These are phyloP conservation scores for Heimioporus sp. DNA, from an alignment of 768 basidiomycete species.

Conservation along the genomic window DNA sequence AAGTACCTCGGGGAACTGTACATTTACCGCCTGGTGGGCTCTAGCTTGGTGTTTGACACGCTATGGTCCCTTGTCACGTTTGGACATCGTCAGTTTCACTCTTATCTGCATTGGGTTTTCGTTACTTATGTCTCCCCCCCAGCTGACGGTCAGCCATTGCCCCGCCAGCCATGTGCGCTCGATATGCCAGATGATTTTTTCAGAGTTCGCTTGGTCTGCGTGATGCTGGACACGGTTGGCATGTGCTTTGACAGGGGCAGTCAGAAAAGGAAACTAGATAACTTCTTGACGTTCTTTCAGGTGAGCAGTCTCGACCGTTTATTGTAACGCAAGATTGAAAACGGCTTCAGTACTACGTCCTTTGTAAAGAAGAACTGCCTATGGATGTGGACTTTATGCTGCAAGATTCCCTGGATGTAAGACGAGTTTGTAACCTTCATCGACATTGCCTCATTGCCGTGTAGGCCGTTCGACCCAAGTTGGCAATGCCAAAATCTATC, in stretches of 20 bases:
- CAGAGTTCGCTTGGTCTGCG: slow-evolving; percentile 87
- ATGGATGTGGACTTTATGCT: slow-evolving; percentile 99
- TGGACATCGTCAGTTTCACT: slow-evolving; percentile 77
- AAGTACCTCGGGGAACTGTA: slow-evolving; percentile 98
- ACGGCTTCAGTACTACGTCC: slow-evolving; percentile 65
- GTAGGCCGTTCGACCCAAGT: slow-evolving; percentile 85
- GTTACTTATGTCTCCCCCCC: slow-evolving; percentile 13
- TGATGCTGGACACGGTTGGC: slow-evolving; percentile 91
- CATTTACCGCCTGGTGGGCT: slow-evolving; percentile 90
- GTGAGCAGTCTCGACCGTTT: slow-evolving; percentile 37
- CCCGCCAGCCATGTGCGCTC: slow-evolving; percentile 66
- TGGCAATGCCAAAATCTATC: slow-evolving; percentile 64
- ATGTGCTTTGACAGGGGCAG: slow-evolving; percentile 97
- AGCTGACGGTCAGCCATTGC: slow-evolving; percentile 91
- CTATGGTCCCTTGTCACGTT: slow-evolving; percentile 95
- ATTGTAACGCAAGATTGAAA: slow-evolving; percentile 3
- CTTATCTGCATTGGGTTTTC: neutral
- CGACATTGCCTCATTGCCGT: slow-evolving; percentile 1
- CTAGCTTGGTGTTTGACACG: slow-evolving; percentile 87
- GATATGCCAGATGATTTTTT: slow-evolving; percentile 98
- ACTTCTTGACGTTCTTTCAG: slow-evolving; percentile 92
- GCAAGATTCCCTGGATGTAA: slow-evolving; percentile 88
- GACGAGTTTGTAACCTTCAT: slow-evolving; percentile 6
- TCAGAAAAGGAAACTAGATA: slow-evolving; percentile 90
- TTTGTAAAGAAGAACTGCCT: slow-evolving; percentile 86